phyloP scores from a whole-genome alignment of 371 early-diverging fungal genomes.

The Sporodiniella umbellata region DNA sequence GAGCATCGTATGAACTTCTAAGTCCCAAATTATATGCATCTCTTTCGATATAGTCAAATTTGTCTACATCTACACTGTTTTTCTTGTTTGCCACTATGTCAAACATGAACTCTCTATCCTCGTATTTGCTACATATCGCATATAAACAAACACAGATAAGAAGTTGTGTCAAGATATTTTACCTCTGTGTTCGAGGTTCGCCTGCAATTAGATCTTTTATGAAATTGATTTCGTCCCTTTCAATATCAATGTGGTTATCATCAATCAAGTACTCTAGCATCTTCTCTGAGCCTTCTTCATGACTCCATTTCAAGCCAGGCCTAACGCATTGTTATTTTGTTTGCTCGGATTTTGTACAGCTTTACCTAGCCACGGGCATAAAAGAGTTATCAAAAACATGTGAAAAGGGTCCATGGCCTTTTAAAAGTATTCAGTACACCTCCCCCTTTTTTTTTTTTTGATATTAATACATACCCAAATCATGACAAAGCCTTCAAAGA shows the following conservation, averaged over 20 bases:
- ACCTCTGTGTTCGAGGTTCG: conserved; percentile 43
- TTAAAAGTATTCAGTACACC: neutral
- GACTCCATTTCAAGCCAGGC: conserved; percentile 78
- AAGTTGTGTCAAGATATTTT: no score
- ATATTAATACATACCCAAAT: no score
- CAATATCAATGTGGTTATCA: conserved; percentile 76
- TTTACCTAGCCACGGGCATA: conserved; percentile 62
- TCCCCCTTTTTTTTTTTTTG: conserved; percentile 14
- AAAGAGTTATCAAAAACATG: conserved; percentile 90
- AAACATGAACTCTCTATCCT: conserved; percentile 72
- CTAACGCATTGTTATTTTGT: conserved; percentile 12
- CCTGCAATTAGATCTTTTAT: conserved; percentile 88
- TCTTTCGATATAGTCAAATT: conserved; percentile 93
- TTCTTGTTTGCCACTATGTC: conserved; percentile 96
- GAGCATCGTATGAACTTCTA: conserved; percentile 76
- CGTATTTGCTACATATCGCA: conserved; percentile 20
- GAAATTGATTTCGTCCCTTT: conserved; percentile 63
- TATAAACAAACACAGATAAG: no score
- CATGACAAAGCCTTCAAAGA: conserved; percentile 73
- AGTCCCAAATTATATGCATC: conserved; percentile 88
- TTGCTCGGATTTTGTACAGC: neutral
- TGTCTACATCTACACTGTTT: conserved; percentile 95
- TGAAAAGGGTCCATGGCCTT: conserved; percentile 70
- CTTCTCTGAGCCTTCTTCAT: conserved; percentile 85
- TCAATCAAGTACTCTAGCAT: conserved; percentile 87